These are phyloP conservation scores for Jacaranda copaia DNA, from an alignment of 257 asterid genomes.

Conservation along the genomic window DNA sequence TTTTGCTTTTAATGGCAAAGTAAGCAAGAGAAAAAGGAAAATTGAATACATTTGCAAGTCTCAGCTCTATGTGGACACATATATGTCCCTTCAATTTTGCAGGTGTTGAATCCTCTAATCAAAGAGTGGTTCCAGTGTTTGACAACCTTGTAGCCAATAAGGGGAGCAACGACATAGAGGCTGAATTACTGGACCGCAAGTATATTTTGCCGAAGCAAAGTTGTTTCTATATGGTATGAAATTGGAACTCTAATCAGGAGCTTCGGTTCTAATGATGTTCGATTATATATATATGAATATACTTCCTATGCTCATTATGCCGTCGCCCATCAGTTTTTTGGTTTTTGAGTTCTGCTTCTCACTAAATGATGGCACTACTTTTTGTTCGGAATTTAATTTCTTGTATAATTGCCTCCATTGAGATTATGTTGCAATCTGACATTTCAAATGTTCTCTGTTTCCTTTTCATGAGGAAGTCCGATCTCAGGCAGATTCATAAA, in stretches of 20 bases:
- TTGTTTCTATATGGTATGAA: constrained; percentile 79
- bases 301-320: neutral
- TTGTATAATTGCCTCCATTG: neutral
- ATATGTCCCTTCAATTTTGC: constrained; percentile 33
- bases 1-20: constrained; percentile 2
- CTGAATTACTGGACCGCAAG: constrained; percentile 62
- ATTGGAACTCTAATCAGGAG: neutral
- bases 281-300: neutral
- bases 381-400: constrained; percentile 15
- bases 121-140: constrained; percentile 55
- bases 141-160: constrained; percentile 64
- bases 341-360: neutral
- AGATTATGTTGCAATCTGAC: constrained; percentile 33
- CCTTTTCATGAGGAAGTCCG: constrained; percentile 67
- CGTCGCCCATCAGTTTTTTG: neutral
- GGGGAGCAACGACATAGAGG: constrained; percentile 58
- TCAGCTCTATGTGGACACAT: constrained; percentile 22
- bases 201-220: constrained; percentile 74
- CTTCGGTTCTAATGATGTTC: constrained; percentile 8
- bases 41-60: neutral
- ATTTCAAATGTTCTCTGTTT: constrained; percentile 33
- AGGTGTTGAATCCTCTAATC: constrained; percentile 48
- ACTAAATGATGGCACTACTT: neutral
- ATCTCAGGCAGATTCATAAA: constrained; percentile 64
- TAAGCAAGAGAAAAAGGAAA: neutral